Conservation (phyloP, 306 rosid genomes). For the Purshia tridentata region DNA sequence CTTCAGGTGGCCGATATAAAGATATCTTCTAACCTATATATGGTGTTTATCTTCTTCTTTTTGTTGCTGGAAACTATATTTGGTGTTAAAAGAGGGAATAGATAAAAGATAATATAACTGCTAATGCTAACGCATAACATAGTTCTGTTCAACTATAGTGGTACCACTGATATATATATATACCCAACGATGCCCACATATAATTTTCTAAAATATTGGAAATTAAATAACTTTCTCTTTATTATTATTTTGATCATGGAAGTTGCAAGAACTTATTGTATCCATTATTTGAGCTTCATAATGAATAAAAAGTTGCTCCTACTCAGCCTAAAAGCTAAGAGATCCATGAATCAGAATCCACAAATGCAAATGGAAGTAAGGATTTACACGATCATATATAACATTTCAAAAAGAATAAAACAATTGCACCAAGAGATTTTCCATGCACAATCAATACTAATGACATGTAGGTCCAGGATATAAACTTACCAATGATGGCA, state of each 20-base stretch:
- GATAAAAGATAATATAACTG: too few species aligned
- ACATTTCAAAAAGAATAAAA: not conserved
- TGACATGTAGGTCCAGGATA: not conserved
- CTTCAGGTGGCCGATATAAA: not conserved
- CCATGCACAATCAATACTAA: not conserved
- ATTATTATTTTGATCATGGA: not conserved
- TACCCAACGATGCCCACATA: not conserved
- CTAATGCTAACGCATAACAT: not conserved
- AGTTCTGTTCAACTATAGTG: not conserved
- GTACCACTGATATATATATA: not conserved
- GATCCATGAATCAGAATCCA: not conserved
- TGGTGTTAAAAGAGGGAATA: too few species aligned
- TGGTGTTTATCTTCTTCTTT: not conserved
- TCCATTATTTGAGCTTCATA: not conserved
- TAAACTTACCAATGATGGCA: conserved; percentile 38
- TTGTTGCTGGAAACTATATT: too few species aligned
- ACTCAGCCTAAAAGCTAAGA: not conserved
- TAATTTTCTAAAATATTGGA: not conserved
- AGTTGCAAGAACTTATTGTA: not conserved
- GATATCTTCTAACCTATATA: not conserved
- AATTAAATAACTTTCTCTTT: not conserved
- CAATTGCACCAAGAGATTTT: not conserved
- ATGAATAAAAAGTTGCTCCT: not conserved
- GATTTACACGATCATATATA: not conserved
- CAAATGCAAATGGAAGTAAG: not conserved